Evolutionary conservation across 169 alveolate genomes (phyloP), one percentile per base, ranked within the genome.

Genomic region (Plasmodium falciparum): DNA sequence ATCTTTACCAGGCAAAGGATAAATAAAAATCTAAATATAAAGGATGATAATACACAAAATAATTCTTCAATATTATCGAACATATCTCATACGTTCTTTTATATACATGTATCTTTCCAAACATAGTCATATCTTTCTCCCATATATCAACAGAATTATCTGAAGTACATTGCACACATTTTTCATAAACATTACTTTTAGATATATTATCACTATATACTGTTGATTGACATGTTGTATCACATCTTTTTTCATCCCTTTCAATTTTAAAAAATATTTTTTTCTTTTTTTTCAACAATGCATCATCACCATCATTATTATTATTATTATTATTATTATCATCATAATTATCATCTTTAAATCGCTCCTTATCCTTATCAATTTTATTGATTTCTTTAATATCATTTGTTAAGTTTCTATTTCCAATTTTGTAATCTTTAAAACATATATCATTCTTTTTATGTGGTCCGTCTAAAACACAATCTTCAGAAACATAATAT

Each of bases 11-110:
- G 7, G 89, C 65, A n/a, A 78, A 49, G 24, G 78, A 45, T 15
- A 78, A 70, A 56, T 66, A 78, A 33, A 78, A 78, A 78, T 78
- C 89, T 73, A 78, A 56, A 43, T 78, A 59, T 5, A 78, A 8
- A 0, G 89, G 89, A 47, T 78, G 89, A 61, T 65, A 67, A 70
- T 22, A 78, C 39, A 65, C 76, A 47, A 78, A 78, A 39, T 78
- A 78, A 59, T 66, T 67, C 15, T 63, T 78, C 45, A 78, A 17
- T 29, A 78, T 78, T 3, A 12, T 70, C 13, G 78, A 78, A n/a
- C 89, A 78, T 2, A 39, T 49, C 52, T 78, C 63, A n/a, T 66
- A 45, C 8, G 78, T 78, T 43, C 43, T 70, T 58, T 78, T 78
- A 43, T 78, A 78, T 26, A 78, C 59, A 66, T 78, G 72, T 49